Evolutionary conservation across 352 stramenopile species (phyloP).

Genomic region (Peronospora destructor): DNA sequence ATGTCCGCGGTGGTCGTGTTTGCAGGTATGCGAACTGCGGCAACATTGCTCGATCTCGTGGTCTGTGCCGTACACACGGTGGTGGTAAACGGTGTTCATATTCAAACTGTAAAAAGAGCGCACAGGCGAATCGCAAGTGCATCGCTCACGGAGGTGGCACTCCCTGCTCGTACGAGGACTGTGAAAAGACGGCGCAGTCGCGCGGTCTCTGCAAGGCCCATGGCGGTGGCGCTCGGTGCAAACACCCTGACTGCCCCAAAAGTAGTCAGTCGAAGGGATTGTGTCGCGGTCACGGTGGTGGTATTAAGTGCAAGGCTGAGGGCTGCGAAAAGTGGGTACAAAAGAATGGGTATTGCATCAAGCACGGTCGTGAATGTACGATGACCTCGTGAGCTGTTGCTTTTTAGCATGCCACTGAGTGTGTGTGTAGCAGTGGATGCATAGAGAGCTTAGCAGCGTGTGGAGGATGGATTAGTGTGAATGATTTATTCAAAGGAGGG

Average conservation of each 20-base stretch:
- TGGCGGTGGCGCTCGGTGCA: slow-evolving; percentile 72
- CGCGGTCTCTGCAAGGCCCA: slow-evolving; percentile 80
- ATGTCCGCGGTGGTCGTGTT: slow-evolving; percentile 55
- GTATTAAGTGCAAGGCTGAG: slow-evolving; percentile 83
- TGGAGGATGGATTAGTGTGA: slow-evolving; percentile 15
- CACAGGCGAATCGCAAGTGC: slow-evolving; percentile 85
- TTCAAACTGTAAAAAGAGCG: slow-evolving; percentile 79
- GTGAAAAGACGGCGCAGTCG: slow-evolving; percentile 83
- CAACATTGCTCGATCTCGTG: slow-evolving; percentile 76
- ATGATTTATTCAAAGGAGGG: slow-evolving; percentile 38
- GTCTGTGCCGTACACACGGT: slow-evolving; percentile 67
- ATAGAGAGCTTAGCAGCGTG: slow-evolving; percentile 2
- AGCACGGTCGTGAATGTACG: slow-evolving; percentile 71
- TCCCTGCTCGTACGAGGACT: slow-evolving; percentile 79
- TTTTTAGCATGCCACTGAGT: slow-evolving; percentile 5
- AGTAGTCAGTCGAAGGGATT: slow-evolving; percentile 79
- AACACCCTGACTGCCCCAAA: slow-evolving; percentile 81
- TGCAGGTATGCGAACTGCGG: slow-evolving; percentile 80
- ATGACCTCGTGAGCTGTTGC: slow-evolving; percentile 46
- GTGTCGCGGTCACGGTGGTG: slow-evolving; percentile 73
- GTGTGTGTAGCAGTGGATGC: slow-evolving; percentile 8
- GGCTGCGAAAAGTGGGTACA: slow-evolving; percentile 86
- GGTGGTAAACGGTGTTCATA: slow-evolving; percentile 77
- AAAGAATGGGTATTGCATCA: slow-evolving; percentile 87
- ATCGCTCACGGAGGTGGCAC: slow-evolving; percentile 81